phyloP scores from a whole-genome alignment of 2,329 filamentous ascomycete genomes.

The Monosporascus sp. region DNA sequence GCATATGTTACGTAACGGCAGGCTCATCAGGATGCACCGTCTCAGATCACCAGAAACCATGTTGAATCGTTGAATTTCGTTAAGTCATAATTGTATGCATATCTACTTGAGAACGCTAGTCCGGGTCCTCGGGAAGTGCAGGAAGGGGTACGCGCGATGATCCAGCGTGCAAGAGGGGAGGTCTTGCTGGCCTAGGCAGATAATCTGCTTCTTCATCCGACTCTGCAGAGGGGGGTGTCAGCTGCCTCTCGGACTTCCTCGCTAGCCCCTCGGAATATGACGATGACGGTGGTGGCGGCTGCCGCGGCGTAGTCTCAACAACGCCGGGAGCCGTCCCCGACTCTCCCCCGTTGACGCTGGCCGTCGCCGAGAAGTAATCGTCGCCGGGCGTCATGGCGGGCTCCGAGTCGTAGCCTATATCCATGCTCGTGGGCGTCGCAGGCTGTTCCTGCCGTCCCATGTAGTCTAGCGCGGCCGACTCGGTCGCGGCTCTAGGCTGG shows the following conservation, averaged over 20 bases:
- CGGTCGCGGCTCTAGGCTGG: constrained; percentile 17
- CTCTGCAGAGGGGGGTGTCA: constrained; percentile 18
- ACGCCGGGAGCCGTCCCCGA: neutral
- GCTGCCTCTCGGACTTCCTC: constrained; percentile 21
- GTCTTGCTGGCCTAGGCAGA: constrained; percentile 11
- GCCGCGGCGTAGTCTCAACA: neutral
- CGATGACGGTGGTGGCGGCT: neutral
- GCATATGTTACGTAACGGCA: too few relatives aligned
- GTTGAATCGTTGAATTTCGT: constrained; percentile 3
- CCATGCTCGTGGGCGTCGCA: constrained; percentile 18
- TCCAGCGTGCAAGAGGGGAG: constrained; percentile 12
- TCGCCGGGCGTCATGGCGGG: constrained; percentile 18
- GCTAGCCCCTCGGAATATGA: constrained; percentile 17
- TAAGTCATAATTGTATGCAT: constrained; percentile 1
- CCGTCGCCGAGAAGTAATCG: constrained; percentile 19
- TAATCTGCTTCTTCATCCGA: constrained; percentile 8
- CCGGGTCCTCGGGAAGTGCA: constrained; percentile 34
- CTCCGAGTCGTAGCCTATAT: constrained; percentile 29
- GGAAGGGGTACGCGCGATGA: constrained; percentile 38
- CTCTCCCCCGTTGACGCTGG: constrained; percentile 9
- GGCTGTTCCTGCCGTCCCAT: constrained; percentile 7
- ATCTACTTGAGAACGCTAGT: constrained; percentile 4
- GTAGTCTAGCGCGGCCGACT: constrained; percentile 12
- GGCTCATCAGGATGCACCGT: too few relatives aligned
- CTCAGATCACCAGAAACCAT: neutral